Percentiles rank a stretch among this genome's conserved stretches.
These are phyloP conservation scores for Phenoliferia sp. DNA, from an alignment of 1,284 basidiomycete species.

Conservation along the genomic window DNA sequence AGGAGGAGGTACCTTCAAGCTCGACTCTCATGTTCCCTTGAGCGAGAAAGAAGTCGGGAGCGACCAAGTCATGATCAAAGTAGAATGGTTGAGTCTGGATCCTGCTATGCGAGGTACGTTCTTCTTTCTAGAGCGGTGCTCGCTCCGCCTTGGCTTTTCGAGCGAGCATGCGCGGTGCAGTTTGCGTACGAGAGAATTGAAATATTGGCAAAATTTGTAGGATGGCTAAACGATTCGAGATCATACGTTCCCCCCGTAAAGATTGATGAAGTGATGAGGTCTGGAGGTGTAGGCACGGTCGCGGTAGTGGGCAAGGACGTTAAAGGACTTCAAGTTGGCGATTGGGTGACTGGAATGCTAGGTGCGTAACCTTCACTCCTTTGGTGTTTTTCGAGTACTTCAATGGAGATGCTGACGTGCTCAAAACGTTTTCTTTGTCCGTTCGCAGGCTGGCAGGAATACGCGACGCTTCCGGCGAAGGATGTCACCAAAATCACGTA, in stretches of 20 bases:
- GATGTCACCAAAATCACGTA: conserved; percentile 26
- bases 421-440: not conserved
- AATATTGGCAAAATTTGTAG: conserved; percentile 1
- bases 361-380: not conserved
- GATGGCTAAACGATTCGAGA: conserved; percentile 34
- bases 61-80: conserved; percentile 38
- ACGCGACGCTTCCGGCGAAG: conserved; percentile 22
- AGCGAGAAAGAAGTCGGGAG: conserved; percentile 25
- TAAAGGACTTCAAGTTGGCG: conserved; percentile 17
- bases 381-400: not conserved
- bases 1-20: conserved; percentile 35
- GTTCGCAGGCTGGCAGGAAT: conserved; percentile 29
- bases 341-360: conserved; percentile 19
- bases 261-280: conserved; percentile 33
- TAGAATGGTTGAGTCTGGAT: conserved; percentile 41
- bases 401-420: too few relatives aligned
- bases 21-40: conserved; percentile 28
- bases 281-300: conserved; percentile 29
- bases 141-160: too few relatives aligned
- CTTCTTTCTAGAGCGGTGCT: not conserved
- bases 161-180: too few relatives aligned
- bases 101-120: conserved; percentile 34
- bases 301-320: conserved; percentile 3
- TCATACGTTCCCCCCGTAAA: conserved; percentile 32
- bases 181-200: not conserved